Evolutionary conservation across 2,329 filamentous ascomycete species (phyloP), one percentile per base, ranked within the genome.

Genomic region (Alternaria dauci): DNA sequence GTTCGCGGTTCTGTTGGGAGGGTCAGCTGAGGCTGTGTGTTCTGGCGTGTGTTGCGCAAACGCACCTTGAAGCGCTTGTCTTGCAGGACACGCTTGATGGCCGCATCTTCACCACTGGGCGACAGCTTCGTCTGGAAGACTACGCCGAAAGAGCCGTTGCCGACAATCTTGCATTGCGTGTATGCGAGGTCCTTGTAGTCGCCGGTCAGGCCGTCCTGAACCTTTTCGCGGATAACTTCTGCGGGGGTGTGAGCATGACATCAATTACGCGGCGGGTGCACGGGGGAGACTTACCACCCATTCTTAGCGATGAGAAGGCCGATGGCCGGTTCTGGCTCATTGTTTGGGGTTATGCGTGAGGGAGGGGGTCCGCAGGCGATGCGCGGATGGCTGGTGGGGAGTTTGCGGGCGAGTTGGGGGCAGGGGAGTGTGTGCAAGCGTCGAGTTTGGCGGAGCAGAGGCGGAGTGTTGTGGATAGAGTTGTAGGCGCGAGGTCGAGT

Each of bases 91-190:
- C 95, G 91, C 86, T 99, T 99, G 86, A 99, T 99, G 79, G 95
- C 95, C 55, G 95, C 95, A 83, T 99, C 95, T 81, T 99, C 95
- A 67, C 94, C 94, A 66, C 92, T 95, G n/a, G 95, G 95, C 63
- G 94, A 94, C 74, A 99, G 87, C 84, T 98, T 98, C 59, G 95
- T 99, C 84, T 99, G 95, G 81, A 99, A 99, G 68, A 99, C 95
- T 52, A 99, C 94, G 68, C 95, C 95, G 73, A 99, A 99, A 36
- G 94, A 98, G 71, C 95, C 95, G 83, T 99, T 99, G 79, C 95
- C 95, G 50, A 99, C 95, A 75, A 99, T 98, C 84, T 99, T 99
- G 86, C 94, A 98, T 80, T 98, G 95, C 58, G 95, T 98, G 81
- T 99, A 99, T 80, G 96, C 93, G 82, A 99, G 89, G 76, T 99